Evolutionary conservation across 176 grass and related monocot genomes (phyloP).

Genomic region (Metroxylon sagu): DNA sequence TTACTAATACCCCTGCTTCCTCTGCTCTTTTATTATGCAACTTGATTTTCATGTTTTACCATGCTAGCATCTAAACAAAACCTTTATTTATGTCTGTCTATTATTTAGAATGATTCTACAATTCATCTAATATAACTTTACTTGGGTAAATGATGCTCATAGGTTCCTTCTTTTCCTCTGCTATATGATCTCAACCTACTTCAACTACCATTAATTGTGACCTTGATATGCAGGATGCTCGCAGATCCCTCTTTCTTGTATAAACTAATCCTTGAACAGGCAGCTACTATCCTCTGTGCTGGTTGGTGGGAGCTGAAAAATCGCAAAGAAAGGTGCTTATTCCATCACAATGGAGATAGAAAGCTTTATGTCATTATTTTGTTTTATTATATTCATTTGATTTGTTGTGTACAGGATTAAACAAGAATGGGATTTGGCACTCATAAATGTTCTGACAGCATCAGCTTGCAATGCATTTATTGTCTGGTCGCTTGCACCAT

Average conservation of each 20-base stretch:
- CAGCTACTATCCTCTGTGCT: slow-evolving; percentile 49
- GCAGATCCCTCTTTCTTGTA: slow-evolving; percentile 86
- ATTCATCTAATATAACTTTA: too few species aligned
- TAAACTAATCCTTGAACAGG: slow-evolving; percentile 80
- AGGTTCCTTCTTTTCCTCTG: too few species aligned
- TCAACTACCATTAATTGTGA: slow-evolving; percentile 10
- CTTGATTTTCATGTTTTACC: too few species aligned
- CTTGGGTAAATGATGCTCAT: too few species aligned
- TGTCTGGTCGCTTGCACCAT: slow-evolving; percentile 81
- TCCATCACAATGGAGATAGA: slow-evolving; percentile 12
- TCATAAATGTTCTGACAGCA: slow-evolving; percentile 73
- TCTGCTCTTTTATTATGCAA: too few species aligned
- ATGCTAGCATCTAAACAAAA: too few species aligned
- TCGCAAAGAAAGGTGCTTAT: slow-evolving; percentile 72
- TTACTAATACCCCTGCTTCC: too few species aligned
- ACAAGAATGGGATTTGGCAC: slow-evolving; percentile 82
- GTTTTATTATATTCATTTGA: slow-evolving; percentile 5
- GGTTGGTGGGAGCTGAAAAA: slow-evolving; percentile 82
- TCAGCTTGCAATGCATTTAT: slow-evolving; percentile 83
- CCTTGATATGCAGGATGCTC: slow-evolving; percentile 61
- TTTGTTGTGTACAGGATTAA: slow-evolving; percentile 51
- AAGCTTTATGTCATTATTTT: slow-evolving; percentile 19
- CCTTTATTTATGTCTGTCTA: too few species aligned
- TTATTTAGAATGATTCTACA: too few species aligned
- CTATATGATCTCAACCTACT: neutral